These are phyloP conservation scores for Gracilaria gracilis DNA, from an alignment of 23 red algal genomes.

Conservation along the genomic window DNA sequence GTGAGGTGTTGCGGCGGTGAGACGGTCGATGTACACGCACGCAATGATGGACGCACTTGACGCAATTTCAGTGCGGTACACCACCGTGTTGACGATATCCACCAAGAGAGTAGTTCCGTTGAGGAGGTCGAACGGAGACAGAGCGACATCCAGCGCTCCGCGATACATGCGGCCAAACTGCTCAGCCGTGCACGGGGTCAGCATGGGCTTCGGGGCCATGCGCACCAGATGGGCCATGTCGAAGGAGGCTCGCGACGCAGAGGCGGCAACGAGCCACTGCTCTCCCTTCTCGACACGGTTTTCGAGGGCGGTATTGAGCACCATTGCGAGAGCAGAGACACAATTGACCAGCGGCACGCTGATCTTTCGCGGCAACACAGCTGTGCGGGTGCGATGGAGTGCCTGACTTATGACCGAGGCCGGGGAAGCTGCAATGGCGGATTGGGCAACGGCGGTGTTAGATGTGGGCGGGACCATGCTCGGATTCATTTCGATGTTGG, in stretches of 20 bases:
- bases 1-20: conserved; percentile 7
- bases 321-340: background rate
- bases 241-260: conserved; percentile 10
- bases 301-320: conserved; percentile 2
- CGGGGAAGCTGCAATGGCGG: background rate
- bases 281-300: conserved; percentile 10
- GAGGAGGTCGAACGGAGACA: conserved; percentile 6
- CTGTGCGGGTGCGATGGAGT: background rate
- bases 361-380: background rate
- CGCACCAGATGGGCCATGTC: background rate
- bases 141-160: background rate
- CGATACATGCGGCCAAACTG: conserved; percentile 16
- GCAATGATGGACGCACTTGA: conserved; percentile 8
- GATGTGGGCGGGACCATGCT: background rate
- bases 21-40: conserved; percentile 21
- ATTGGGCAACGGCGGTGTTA: background rate
- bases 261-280: conserved; percentile 18
- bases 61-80: background rate
- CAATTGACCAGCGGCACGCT: background rate
- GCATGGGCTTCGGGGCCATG: conserved; percentile 10
- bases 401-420: background rate
- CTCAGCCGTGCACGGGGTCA: background rate
- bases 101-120: background rate
- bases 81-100: background rate
- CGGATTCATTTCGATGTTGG: background rate